Conservation (phyloP, 2,329 filamentous ascomycete species). For the Daldinia sp. region DNA sequence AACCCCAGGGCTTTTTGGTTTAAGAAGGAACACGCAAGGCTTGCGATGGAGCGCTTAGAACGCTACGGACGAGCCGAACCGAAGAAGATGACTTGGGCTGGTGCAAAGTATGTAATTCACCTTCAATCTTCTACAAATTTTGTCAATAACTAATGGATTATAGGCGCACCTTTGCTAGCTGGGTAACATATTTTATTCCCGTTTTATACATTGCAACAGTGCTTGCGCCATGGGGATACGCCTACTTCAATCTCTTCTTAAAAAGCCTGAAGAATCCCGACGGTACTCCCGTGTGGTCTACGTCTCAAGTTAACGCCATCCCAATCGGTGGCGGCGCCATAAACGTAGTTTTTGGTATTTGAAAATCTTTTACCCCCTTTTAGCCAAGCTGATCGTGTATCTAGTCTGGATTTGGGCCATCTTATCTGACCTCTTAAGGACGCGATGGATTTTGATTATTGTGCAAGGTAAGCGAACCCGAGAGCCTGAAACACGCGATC, state of each 20-base stretch:
- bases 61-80: slow-evolving; percentile 56
- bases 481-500: background rate
- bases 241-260: slow-evolving; percentile 55
- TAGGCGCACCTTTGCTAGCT: slow-evolving; percentile 52
- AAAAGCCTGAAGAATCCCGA: slow-evolving; percentile 52
- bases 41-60: slow-evolving; percentile 54
- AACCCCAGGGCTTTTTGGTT: slow-evolving; percentile 57
- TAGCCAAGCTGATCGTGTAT: background rate
- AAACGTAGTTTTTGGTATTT: slow-evolving; percentile 54
- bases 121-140: background rate
- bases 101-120: slow-evolving; percentile 45
- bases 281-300: slow-evolving; percentile 53
- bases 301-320: slow-evolving; percentile 57
- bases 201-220: slow-evolving; percentile 56
- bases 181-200: slow-evolving; percentile 57
- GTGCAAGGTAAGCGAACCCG: slow-evolving; percentile 48
- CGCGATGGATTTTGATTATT: slow-evolving; percentile 60
- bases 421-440: slow-evolving; percentile 58
- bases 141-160: background rate
- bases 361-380: background rate
- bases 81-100: slow-evolving; percentile 55
- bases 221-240: slow-evolving; percentile 56
- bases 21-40: slow-evolving; percentile 50
- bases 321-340: slow-evolving; percentile 58
- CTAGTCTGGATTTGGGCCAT: slow-evolving; percentile 63